phyloP scores from a whole-genome alignment of 768 basidiomycete species.

The Leccinum disarticulatum region DNA sequence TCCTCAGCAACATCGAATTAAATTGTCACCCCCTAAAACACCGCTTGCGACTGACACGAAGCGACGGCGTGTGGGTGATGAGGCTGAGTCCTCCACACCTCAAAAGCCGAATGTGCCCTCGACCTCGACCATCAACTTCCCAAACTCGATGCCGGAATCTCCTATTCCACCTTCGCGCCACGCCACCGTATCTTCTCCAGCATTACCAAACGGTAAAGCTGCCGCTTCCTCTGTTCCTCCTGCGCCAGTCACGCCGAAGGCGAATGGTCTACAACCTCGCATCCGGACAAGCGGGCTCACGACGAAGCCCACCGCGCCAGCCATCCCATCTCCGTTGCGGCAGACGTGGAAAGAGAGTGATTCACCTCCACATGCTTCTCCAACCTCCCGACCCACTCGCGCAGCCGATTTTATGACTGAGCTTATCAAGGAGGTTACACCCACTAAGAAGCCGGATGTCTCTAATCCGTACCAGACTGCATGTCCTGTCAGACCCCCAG shows the following conservation, averaged over 20 bases:
- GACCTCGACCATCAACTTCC: constrained; percentile 24
- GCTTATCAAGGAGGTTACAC: constrained; percentile 69
- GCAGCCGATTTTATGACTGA: constrained; percentile 69
- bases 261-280: constrained; percentile 30
- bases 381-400: constrained; percentile 48
- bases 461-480: constrained; percentile 78
- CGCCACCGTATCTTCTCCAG: constrained; percentile 26
- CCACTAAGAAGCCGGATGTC: constrained; percentile 62
- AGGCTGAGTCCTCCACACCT: constrained; percentile 36
- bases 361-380: constrained; percentile 37
- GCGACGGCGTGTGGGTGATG: constrained; percentile 58
- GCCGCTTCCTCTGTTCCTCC: constrained; percentile 20
- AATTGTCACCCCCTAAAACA: constrained; percentile 39
- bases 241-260: constrained; percentile 27
- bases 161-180: constrained; percentile 35
- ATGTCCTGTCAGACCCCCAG: constrained; percentile 57
- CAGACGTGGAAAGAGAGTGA: constrained; percentile 63
- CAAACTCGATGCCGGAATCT: constrained; percentile 30
- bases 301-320: constrained; percentile 58
- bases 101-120: constrained; percentile 32
- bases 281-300: constrained; percentile 41
- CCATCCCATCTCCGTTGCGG: constrained; percentile 70
- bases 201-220: constrained; percentile 27
- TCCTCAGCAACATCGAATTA: constrained; percentile 46
- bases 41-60: constrained; percentile 50